A percentile compares a stretch with the other conserved stretches of the same genome.
Evolutionary conservation across 1,284 basidiomycete species (phyloP).

Genomic region (Inonotus obliquus): DNA sequence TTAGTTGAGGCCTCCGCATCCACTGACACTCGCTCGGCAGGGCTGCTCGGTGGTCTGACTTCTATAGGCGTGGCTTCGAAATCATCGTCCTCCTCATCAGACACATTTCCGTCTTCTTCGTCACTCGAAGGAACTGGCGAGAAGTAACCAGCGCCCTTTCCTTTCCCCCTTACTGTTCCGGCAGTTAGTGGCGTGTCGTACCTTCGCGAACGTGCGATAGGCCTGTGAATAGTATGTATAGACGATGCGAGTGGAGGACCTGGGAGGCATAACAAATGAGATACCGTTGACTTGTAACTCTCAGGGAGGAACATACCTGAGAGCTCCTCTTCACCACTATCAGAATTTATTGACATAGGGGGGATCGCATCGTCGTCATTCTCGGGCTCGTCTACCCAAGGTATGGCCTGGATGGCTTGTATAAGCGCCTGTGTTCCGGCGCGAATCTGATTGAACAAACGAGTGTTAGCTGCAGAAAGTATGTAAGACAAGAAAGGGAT

Average conservation of each 20-base stretch:
- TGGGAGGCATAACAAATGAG: constrained; percentile 16
- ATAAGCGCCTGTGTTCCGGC: constrained; percentile 81
- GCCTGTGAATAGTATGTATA: constrained; percentile 34
- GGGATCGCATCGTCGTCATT: constrained; percentile 56
- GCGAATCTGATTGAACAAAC: constrained; percentile 57
- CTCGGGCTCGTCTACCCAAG: constrained; percentile 65
- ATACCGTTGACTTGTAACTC: background rate
- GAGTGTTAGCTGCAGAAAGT: constrained; percentile 19
- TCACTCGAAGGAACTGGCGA: constrained; percentile 27
- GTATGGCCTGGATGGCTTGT: constrained; percentile 77
- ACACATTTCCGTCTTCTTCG: constrained; percentile 30
- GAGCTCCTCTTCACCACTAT: constrained; percentile 59
- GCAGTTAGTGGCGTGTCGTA: constrained; percentile 8
- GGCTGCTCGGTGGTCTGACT: constrained; percentile 25
- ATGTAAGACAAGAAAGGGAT: constrained; percentile 12
- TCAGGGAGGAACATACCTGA: constrained; percentile 27
- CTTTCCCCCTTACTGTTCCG: background rate
- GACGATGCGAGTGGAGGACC: constrained; percentile 27
- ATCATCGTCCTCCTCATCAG: constrained; percentile 48
- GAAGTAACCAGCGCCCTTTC: constrained; percentile 18
- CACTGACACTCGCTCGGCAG: constrained; percentile 7
- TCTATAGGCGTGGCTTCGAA: constrained; percentile 47
- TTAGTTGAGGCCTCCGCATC: constrained; percentile 3
- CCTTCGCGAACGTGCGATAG: constrained; percentile 26
- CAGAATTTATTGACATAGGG: constrained; percentile 41